Base-by-base conservation (phyloP, 140 eudicot species). In the Bidens hawaiensis region DNA sequence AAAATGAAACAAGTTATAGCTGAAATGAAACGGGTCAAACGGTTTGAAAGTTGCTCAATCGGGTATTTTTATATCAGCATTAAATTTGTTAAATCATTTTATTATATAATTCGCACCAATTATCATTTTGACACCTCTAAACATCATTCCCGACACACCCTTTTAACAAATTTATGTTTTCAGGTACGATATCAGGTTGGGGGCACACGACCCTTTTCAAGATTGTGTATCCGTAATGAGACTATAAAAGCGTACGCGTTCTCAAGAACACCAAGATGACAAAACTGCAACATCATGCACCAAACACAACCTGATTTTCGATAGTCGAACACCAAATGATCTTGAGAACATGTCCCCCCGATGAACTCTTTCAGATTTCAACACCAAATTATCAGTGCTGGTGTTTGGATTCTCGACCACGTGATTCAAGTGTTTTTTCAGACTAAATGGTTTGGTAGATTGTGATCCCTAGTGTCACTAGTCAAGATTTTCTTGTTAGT, bases 161-260 rank as follows among this genome's bases (percentile, higher is more conserved):
- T 15, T 15, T 19, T 27, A 9, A 21, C 43, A 70, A 28, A 0
- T 69, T 65, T 66, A 38, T 26, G 10, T 62, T 60, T 60, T 30
- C 73, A 84, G 96, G 71, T 87, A 84, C 2, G 85, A 84, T 36
- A 87, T 84, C 65, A 86, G 86, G 71, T 7, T 27, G 41, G 86
- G 86, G 11, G 3, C 45, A 23, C 84, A 78, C 17, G 86, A 83
- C 76, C 75, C 82, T 0, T 84, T 65, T 25, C 86, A 80, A 38
- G 89, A 84, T 68, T 76, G 81, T 58, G 89, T 84, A 26, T 82
- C 96, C 13, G 86, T 70, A 11, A 81, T 84, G 94, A 71, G 96
- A 60, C 70, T 87, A 6, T 87, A 81, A 75, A 87, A 76, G 83
- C 75, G 79, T 60, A 67, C 84, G 78, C 82, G 89, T 27, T 56